Evolutionary conservation across 139 green algal genomes (phyloP).

Genomic region (Chlamydomonas schloesseri): DNA sequence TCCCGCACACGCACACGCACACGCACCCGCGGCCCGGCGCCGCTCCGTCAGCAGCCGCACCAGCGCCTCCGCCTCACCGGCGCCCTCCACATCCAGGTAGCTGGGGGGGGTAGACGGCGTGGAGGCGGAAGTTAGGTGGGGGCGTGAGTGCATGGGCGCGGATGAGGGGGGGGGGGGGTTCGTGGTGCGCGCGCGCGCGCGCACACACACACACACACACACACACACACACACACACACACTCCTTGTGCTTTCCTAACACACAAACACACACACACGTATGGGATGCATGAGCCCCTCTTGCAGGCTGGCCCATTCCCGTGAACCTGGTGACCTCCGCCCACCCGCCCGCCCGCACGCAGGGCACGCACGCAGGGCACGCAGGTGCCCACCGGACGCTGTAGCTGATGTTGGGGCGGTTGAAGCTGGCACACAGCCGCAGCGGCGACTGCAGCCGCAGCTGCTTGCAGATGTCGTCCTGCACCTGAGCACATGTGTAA

Average conservation of each 20-base stretch:
- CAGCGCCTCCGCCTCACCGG: not conserved
- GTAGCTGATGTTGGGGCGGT: constrained; percentile 77
- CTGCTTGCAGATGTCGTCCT: constrained; percentile 66
- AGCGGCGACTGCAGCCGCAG: constrained; percentile 52
- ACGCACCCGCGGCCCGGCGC: not conserved
- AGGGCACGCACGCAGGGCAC: too few species aligned
- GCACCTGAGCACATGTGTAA: constrained; percentile 66
- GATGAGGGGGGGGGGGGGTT: not conserved
- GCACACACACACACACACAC: too few species aligned
- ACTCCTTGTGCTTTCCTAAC: too few species aligned
- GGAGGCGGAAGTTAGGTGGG: not conserved
- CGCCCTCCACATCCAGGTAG: constrained; percentile 31
- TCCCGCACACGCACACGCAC: too few species aligned
- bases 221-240: too few species aligned
- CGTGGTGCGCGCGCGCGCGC: too few species aligned
- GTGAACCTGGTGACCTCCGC: too few species aligned
- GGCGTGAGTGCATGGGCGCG: too few species aligned
- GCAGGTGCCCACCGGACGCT: constrained; percentile 22
- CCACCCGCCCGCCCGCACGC: too few species aligned
- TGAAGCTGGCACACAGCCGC: constrained; percentile 62
- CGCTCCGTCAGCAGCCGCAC: not conserved
- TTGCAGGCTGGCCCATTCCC: too few species aligned
- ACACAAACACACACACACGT: too few species aligned
- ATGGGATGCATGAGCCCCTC: too few species aligned
- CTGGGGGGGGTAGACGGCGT: not conserved